Evolutionary conservation across 1,139 yeast genomes (phyloP).

Genomic region (Pichia sp.): DNA sequence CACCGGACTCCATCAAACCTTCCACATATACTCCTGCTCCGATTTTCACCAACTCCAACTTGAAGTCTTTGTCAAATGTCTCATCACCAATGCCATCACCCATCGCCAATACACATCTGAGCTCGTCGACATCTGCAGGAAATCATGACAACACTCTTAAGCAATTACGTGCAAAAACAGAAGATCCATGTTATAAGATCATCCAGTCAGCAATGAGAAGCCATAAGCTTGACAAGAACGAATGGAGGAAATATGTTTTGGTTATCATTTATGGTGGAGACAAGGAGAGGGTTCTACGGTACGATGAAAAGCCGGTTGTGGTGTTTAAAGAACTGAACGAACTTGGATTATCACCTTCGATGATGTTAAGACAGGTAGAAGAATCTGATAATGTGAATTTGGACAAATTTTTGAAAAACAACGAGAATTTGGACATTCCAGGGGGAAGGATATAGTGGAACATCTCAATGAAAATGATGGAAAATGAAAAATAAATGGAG

Average conservation of each 20-base stretch:
- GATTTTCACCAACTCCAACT: background rate
- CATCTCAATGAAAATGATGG: background rate
- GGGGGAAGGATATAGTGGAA: slow-evolving; percentile 39
- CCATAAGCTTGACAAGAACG: slow-evolving; percentile 70
- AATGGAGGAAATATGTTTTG: slow-evolving; percentile 84
- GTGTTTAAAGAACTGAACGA: slow-evolving; percentile 86
- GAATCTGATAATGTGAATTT: slow-evolving; percentile 31
- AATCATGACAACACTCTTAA: slow-evolving; percentile 59
- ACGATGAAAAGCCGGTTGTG: slow-evolving; percentile 82
- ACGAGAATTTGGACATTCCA: slow-evolving; percentile 32
- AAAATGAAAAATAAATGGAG: background rate
- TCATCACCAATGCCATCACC: background rate
- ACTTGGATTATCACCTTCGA: slow-evolving; percentile 83
- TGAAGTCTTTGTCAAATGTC: background rate
- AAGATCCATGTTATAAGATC: slow-evolving; percentile 86
- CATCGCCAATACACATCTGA: background rate
- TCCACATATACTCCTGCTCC: background rate
- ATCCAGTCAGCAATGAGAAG: slow-evolving; percentile 85
- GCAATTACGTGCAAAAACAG: slow-evolving; percentile 80
- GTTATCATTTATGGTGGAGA: slow-evolving; percentile 83
- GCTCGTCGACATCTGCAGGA: background rate
- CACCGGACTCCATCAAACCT: background rate
- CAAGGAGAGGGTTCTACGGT: slow-evolving; percentile 73
- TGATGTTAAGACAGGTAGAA: slow-evolving; percentile 83
- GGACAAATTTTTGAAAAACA: background rate